phyloP scores from a whole-genome alignment of 2,329 filamentous ascomycete genomes.

The Nectriaceae sp. region DNA sequence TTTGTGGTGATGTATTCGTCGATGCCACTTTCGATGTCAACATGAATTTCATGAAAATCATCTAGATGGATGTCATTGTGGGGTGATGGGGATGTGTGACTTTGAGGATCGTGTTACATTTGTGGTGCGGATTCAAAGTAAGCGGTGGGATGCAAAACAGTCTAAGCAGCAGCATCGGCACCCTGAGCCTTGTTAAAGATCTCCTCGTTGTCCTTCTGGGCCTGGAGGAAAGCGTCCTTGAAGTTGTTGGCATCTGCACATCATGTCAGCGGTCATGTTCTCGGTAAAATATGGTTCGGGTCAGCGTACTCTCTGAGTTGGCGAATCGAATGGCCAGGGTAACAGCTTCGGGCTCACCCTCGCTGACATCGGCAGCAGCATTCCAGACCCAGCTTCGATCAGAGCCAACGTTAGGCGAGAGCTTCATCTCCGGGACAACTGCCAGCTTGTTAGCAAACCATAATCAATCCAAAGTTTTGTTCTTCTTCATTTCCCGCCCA shows the following conservation, averaged over 20 bases:
- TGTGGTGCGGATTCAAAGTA: too few species aligned
- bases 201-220: conserved; percentile 92
- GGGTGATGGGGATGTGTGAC: too few species aligned
- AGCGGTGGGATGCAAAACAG: too few species aligned
- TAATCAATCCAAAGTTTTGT: not conserved
- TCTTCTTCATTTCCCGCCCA: not conserved
- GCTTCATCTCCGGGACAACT: conserved; percentile 99
- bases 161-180: conserved; percentile 19
- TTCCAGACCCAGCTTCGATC: conserved; percentile 99
- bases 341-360: conserved; percentile 94
- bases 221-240: conserved; percentile 97
- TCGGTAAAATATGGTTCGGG: too few species aligned
- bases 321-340: conserved; percentile 97
- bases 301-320: conserved; percentile 94
- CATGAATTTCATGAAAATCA: too few species aligned
- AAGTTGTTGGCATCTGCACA: conserved; percentile 86
- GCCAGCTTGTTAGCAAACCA: conserved; percentile 4
- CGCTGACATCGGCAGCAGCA: conserved; percentile 93
- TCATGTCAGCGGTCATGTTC: conserved; percentile 25
- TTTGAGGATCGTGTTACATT: too few species aligned
- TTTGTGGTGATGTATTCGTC: too few species aligned
- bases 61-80: too few species aligned
- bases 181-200: conserved; percentile 63
- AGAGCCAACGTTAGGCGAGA: conserved; percentile 95
- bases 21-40: too few species aligned